Percentiles rank a stretch among this genome's conserved stretches.
phyloP scores from a whole-genome alignment of 192 early-diverging fungal genomes.

The Coemansia sp. region DNA sequence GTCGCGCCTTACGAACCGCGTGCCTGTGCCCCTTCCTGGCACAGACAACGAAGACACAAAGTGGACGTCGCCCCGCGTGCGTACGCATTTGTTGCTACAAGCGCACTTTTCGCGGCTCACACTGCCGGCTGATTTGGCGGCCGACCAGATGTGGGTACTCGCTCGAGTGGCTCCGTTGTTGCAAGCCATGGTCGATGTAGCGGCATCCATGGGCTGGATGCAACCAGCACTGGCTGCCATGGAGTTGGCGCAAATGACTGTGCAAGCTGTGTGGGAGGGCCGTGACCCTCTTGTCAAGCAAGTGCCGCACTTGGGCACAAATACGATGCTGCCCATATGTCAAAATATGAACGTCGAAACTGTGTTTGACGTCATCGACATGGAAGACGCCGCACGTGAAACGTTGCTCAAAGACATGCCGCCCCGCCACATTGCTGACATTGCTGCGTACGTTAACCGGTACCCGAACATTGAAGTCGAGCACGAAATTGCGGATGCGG shows the following conservation, averaged over 20 bases:
- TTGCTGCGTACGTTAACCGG: conserved; percentile 85
- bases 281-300: conserved; percentile 86
- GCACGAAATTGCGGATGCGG: conserved; percentile 65
- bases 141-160: conserved; percentile 80
- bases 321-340: conserved; percentile 15
- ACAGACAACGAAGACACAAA: background rate
- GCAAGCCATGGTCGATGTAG: conserved; percentile 93
- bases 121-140: conserved; percentile 86
- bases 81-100: conserved; percentile 91
- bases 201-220: conserved; percentile 89
- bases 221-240: conserved; percentile 86
- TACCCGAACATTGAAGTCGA: conserved; percentile 90
- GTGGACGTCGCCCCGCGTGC: conserved; percentile 87
- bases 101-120: conserved; percentile 90
- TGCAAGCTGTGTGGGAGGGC: conserved; percentile 95
- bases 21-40: conserved; percentile 60
- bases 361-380: conserved; percentile 92
- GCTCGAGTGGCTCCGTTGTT: conserved; percentile 74
- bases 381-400: conserved; percentile 83
- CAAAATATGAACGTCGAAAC: conserved; percentile 58
- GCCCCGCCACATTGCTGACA: conserved; percentile 59
- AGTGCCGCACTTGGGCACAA: conserved; percentile 76
- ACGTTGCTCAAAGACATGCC: conserved; percentile 63
- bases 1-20: conserved; percentile 73
- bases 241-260: conserved; percentile 96